phyloP scores from a whole-genome alignment of 805 yeast genomes.

The Saccharomycopsis sp. region DNA sequence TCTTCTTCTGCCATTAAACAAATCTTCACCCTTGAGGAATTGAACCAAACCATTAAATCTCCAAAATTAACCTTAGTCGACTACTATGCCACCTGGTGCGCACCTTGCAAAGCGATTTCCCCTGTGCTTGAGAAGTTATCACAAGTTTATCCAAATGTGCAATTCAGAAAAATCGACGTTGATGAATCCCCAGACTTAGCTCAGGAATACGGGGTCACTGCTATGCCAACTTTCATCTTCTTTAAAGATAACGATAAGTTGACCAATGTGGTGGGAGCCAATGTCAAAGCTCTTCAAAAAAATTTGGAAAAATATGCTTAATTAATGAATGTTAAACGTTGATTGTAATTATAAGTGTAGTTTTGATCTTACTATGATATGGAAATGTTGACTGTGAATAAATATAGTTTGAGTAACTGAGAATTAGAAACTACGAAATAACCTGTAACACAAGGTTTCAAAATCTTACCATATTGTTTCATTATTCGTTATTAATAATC shows the following conservation, averaged over 20 bases:
- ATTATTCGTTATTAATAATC: too few species aligned
- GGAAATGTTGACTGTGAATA: too few species aligned
- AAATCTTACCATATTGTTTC: too few species aligned
- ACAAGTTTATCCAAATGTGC: slow-evolving; percentile 34
- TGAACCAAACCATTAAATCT: slow-evolving; percentile 12
- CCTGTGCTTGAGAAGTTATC: slow-evolving; percentile 40
- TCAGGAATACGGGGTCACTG: slow-evolving; percentile 46
- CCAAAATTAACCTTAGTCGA: slow-evolving; percentile 44
- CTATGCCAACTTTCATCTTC: slow-evolving; percentile 68
- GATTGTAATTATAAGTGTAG: too few species aligned
- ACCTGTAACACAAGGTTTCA: too few species aligned
- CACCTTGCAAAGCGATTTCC: slow-evolving; percentile 66
- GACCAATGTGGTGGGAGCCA: slow-evolving; percentile 58
- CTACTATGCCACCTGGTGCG: slow-evolving; percentile 69
- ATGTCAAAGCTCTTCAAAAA: slow-evolving; percentile 29
- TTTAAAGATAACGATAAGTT: slow-evolving; percentile 50
- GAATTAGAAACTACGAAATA: too few species aligned
- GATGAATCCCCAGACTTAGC: slow-evolving; percentile 55
- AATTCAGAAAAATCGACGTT: slow-evolving; percentile 62
- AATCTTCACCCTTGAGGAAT: slow-evolving; percentile 2
- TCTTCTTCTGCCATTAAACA: slow-evolving; percentile 3
- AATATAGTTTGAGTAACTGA: too few species aligned
- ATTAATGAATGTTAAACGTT: too few species aligned
- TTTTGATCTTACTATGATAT: too few species aligned
- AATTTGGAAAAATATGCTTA: slow-evolving; percentile 21